Evolutionary conservation across 768 basidiomycete genomes (phyloP), one percentile per base, ranked within the genome.

Genomic region (Lactifluus rugatus): DNA sequence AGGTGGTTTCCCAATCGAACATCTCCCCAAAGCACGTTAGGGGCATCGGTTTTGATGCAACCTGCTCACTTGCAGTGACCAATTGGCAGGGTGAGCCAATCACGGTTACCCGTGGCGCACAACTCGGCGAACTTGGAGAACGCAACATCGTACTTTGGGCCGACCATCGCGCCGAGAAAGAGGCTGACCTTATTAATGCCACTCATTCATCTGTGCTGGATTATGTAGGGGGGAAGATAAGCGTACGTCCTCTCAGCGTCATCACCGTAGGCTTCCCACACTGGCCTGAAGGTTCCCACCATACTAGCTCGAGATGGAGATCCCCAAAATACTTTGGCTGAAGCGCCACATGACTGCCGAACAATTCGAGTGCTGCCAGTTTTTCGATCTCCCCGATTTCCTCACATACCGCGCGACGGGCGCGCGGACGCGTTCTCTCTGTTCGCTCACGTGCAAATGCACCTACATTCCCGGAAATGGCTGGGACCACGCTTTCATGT

Each of bases 261-360:
- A 17, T n/a, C 21, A 23, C 26, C 2, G 31, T 41, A 21, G 5
- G n/a, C 49, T 36, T 19, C 44, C 26, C 8, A 11, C 37, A 21
- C 23, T 21, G 19, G n/a, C 19, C 13, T 31, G 41, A 32, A 19
- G 36, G 52, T 13, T n/a, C 26, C 46, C 37, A 19, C 19, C 36
- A 19, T 21, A 48, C 1, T 44, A 96, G 90, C 80, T 97, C 44
- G 94, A 98, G 72, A 98, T 98, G 96, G 95, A 97, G 72, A 83
- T 97, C 45, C 95, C 95, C 0, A 98, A 98, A 71, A 87, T 94
- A 31, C 82, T 98, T 28, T 98, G 96, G 96, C 79, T 98, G 44
- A 97, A 94, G 71, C 85, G 82, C 59, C 77, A 88, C 73, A 94
- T 98, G 93, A 67, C 78, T 2, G 68, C 81, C 0, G 73, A 78